Base-by-base conservation (phyloP, 2,329 filamentous ascomycete genomes). In the Xylariaceae sp. region DNA sequence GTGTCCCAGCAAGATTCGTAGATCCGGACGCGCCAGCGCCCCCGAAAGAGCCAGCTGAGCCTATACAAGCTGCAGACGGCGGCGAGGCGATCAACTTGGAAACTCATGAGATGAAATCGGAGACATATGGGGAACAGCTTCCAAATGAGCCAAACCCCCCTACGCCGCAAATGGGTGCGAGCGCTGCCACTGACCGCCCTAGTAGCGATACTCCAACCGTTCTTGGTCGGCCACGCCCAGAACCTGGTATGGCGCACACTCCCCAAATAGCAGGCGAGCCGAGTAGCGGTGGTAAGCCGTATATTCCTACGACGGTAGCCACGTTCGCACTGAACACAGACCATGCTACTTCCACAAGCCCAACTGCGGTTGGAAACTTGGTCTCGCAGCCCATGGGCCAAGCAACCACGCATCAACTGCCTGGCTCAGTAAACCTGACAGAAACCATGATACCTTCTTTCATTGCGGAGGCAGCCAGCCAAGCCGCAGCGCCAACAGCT, bases 1-100 rank as follows among this genome's bases (percentile, higher is more conserved):
- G 88, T 5, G 89, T 95, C 16, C 90, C 88, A 0, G 80, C 78
- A 41, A 76, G 87, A 36, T 97, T 95, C 58, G 45, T 72, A 28
- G 61, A 70, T 34, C 66, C 67, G 6, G 47, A 57, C 35, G 57
- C 58, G 5, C 58, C 57, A 4, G 50, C 46, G 9, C 56, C 56
- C 24, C 41, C 49, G 4, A 59, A 56, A 48, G 46, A 50, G 32
- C 52, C 54, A 32, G 26, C 19, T 4, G 38, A 43, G 15, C n/a
- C 37, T 24, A 41, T 51, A 31, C 31, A 23, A 31, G 28, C 44
- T 7, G 40, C 15, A 31, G 21, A 39, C 7, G 28, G 39, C 9
- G 13, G 36, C 27, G 23, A 23, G 30, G 34, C 36, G 33, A 23
- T 17, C 16, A 44, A 28, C 24, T 31, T 37, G 24, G 40, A 28